Percentiles rank a stretch among this genome's conserved stretches.
These are phyloP conservation scores for Talinum fruticosum DNA, from an alignment of 148 eudicot genomes.

Conservation along the genomic window DNA sequence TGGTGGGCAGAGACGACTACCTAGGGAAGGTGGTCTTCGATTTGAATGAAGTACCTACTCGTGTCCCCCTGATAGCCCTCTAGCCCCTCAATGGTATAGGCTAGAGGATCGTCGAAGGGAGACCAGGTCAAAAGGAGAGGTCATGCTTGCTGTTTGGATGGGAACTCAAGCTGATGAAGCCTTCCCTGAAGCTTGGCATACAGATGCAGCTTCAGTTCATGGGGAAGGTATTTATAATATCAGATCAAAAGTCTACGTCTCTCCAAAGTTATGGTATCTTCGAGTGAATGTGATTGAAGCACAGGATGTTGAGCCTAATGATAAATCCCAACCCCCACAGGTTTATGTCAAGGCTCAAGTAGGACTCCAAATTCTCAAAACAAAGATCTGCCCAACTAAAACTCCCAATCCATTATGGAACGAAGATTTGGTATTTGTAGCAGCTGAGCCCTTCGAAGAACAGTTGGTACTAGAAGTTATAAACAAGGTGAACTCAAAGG, in stretches of 20 bases:
- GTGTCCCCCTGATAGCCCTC: constrained; percentile 53
- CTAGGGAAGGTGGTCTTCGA: constrained; percentile 43
- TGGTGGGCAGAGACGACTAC: constrained; percentile 45
- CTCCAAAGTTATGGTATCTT: constrained; percentile 46
- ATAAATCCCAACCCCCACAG: constrained; percentile 33
- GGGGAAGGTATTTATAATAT: constrained; percentile 41
- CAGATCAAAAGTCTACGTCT: constrained; percentile 42
- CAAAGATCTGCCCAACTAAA: constrained; percentile 28
- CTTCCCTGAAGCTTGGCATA: constrained; percentile 51
- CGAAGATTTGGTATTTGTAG: constrained; percentile 44
- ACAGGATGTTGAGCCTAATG: constrained; percentile 41
- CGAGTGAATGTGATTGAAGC: constrained; percentile 46
- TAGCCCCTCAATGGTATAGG: constrained; percentile 47
- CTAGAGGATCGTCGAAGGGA: constrained; percentile 44
- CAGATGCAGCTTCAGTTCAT: constrained; percentile 36
- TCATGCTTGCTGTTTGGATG: constrained; percentile 52
- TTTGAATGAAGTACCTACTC: constrained; percentile 38
- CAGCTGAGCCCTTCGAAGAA: constrained; percentile 46
- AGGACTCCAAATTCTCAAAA: constrained; percentile 35
- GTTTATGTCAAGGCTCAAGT: constrained; percentile 37
- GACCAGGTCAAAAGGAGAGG: constrained; percentile 35
- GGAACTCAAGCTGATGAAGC: constrained; percentile 54
- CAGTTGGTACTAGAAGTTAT: constrained; percentile 31
- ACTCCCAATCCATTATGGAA: constrained; percentile 41
- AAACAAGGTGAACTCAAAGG: constrained; percentile 37